Conservation (phyloP, 2,329 filamentous ascomycete species). For the Cadophora sp. region DNA sequence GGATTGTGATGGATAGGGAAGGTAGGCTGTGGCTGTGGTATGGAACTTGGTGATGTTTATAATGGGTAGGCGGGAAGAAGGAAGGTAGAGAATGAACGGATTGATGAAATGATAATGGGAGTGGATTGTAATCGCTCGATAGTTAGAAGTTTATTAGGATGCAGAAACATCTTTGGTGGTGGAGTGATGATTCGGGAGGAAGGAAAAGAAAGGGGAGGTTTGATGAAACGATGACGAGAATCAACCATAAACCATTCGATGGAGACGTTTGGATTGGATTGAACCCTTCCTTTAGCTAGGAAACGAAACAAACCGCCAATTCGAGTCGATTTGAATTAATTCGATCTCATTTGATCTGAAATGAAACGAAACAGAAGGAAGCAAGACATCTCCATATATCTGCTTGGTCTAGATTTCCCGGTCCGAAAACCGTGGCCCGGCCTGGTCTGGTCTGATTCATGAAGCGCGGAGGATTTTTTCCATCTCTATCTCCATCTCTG, state of each 20-base stretch:
- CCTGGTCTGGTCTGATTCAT: background rate
- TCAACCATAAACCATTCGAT: background rate
- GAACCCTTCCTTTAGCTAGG: background rate
- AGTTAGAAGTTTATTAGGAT: background rate
- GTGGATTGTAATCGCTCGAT: background rate
- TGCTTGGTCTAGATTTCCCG: background rate
- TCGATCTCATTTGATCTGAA: background rate
- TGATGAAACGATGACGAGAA: slow-evolving; percentile 1
- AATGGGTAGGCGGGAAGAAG: too few relatives aligned
- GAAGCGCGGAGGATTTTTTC: background rate
- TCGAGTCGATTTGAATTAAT: background rate
- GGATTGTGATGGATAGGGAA: too few relatives aligned
- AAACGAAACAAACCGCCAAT: too few relatives aligned
- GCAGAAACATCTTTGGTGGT: background rate
- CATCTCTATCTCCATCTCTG: too few relatives aligned
- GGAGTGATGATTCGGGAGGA: background rate
- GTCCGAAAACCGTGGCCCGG: background rate
- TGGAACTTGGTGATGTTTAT: background rate
- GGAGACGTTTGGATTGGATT: background rate
- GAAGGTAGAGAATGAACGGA: background rate
- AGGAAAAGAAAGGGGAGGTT: background rate
- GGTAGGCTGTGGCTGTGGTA: too few relatives aligned
- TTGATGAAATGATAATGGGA: background rate
- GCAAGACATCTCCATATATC: background rate
- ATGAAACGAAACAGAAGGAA: background rate